These are phyloP conservation scores for Apophysomyces ossiformis DNA, from an alignment of 371 early-diverging fungal genomes.

Conservation along the genomic window DNA sequence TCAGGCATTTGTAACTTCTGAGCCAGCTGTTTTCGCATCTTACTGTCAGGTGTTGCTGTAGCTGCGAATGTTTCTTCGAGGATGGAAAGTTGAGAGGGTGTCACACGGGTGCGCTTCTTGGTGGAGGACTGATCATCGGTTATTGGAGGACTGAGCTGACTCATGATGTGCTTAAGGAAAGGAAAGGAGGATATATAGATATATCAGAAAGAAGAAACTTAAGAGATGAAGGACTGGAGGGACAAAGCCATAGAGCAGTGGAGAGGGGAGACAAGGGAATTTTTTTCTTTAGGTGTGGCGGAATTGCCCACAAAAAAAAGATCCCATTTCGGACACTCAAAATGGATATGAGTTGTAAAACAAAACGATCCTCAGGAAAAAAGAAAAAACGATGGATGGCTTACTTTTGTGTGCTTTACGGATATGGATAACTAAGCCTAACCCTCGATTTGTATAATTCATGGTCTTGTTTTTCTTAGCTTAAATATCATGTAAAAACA, in stretches of 20 bases:
- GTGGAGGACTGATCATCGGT: slow-evolving; percentile 14
- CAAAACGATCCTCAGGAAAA: too few relatives aligned
- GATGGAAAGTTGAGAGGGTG: slow-evolving; percentile 72
- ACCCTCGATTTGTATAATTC: too few relatives aligned
- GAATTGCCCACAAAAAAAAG: background rate
- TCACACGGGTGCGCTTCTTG: slow-evolving; percentile 75
- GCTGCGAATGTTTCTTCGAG: slow-evolving; percentile 76
- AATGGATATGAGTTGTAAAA: too few relatives aligned
- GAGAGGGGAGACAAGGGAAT: slow-evolving; percentile 2
- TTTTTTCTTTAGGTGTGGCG: too few relatives aligned
- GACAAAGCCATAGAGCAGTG: background rate
- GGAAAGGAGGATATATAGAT: background rate
- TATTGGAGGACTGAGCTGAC: slow-evolving; percentile 4
- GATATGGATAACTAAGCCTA: too few relatives aligned
- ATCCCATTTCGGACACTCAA: too few relatives aligned
- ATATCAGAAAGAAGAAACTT: slow-evolving; percentile 13
- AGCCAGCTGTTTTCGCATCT: slow-evolving; percentile 86
- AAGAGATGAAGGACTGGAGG: slow-evolving; percentile 13
- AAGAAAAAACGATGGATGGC: too few relatives aligned
- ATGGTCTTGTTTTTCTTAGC: too few relatives aligned
- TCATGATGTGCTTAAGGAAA: slow-evolving; percentile 14
- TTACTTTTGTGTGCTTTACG: too few relatives aligned
- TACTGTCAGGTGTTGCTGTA: slow-evolving; percentile 75
- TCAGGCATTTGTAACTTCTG: slow-evolving; percentile 90
- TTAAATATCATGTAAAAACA: too few relatives aligned